A percentile compares a stretch with the other conserved stretches of the same genome.
phyloP scores from a whole-genome alignment of 1,284 basidiomycete genomes.

The Austropuccinia psidii region DNA sequence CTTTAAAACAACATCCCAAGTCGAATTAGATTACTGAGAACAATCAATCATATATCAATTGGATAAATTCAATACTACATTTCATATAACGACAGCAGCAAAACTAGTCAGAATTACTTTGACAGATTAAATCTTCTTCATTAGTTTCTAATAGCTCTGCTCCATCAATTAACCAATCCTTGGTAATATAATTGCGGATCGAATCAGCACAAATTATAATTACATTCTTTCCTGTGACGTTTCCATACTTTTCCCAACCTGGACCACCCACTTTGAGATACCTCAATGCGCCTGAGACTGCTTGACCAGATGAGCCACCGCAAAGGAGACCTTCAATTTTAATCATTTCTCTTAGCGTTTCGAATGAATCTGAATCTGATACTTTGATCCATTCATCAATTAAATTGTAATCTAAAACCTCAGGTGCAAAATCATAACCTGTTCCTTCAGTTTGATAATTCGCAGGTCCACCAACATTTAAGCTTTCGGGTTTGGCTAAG shows the following conservation, averaged over 20 bases:
- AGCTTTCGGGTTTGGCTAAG: slow-evolving; percentile 62
- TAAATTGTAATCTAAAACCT: slow-evolving; percentile 55
- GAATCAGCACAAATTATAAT: slow-evolving; percentile 84
- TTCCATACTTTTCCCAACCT: slow-evolving; percentile 59
- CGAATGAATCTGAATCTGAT: slow-evolving; percentile 70
- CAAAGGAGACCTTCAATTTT: slow-evolving; percentile 77
- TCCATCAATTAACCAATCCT: slow-evolving; percentile 50
- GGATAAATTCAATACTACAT: no score
- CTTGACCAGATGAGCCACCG: slow-evolving; percentile 83
- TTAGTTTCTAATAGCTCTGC: slow-evolving; percentile 28
- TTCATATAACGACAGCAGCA: no score
- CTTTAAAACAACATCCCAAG: no score
- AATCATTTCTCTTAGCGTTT: slow-evolving; percentile 69
- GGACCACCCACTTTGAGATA: slow-evolving; percentile 63
- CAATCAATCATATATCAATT: no score
- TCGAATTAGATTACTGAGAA: no score
- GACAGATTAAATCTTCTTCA: slow-evolving; percentile 12
- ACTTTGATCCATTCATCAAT: slow-evolving; percentile 77
- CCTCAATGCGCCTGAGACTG: slow-evolving; percentile 65
- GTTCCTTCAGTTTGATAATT: slow-evolving; percentile 86
- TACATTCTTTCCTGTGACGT: slow-evolving; percentile 70
- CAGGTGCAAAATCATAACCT: slow-evolving; percentile 81
- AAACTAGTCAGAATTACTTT: no score
- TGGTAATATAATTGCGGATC: slow-evolving; percentile 96
- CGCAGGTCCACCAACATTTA: slow-evolving; percentile 55